phyloP scores from a whole-genome alignment of 139 green algal species.

The Bryopsis sp. region DNA sequence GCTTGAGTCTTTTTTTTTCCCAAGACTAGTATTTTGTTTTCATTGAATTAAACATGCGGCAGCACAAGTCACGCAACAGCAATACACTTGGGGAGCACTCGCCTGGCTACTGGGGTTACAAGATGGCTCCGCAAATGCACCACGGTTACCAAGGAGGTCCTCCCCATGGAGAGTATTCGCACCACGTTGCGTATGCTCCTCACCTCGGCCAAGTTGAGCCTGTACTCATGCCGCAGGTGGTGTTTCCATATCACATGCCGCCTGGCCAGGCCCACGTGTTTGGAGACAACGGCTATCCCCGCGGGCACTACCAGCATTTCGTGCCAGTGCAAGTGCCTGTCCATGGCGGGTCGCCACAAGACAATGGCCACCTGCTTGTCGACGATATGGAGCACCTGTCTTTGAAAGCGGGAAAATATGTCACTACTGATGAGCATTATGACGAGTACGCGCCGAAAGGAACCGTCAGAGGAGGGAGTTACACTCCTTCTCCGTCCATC shows the following conservation, averaged over 20 bases:
- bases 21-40: no score
- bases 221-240: slow-evolving; percentile 4
- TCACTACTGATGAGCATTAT: neutral
- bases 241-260: slow-evolving; percentile 12
- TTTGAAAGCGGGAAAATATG: slow-evolving; percentile 22
- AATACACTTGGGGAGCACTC: no score
- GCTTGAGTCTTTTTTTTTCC: no score
- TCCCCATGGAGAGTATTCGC: slow-evolving; percentile 1
- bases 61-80: no score
- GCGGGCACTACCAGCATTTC: slow-evolving; percentile 14
- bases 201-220: slow-evolving; percentile 12
- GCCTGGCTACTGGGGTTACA: no score
- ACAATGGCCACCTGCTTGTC: neutral
- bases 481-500: neutral
- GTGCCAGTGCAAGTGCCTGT: neutral
- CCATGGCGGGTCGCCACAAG: neutral
- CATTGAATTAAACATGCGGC: no score
- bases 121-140: no score
- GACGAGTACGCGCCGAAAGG: neutral
- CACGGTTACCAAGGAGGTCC: neutral
- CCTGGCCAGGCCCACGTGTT: slow-evolving; percentile 16
- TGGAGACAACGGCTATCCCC: neutral
- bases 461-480: no score
- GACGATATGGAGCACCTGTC: slow-evolving; percentile 22
- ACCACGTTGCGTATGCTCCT: slow-evolving; percentile 4